Base-by-base conservation (phyloP, 306 rosid species). In the Castanea sativa region DNA sequence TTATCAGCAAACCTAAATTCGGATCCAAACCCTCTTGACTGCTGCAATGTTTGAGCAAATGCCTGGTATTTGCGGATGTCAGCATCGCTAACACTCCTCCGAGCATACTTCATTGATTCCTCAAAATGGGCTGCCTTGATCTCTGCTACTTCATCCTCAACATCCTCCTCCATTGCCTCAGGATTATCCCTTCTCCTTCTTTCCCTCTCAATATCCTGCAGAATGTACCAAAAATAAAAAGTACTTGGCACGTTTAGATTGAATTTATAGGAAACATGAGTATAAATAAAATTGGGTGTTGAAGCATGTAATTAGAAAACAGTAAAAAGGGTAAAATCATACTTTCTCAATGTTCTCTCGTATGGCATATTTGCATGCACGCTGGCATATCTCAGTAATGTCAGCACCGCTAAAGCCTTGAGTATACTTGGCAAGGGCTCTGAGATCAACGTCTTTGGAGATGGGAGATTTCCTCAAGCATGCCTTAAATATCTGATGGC, bases 61-160 rank as follows among this genome's bases (percentile, higher is more conserved):
- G 98, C 92, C 83, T 95, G 98, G 87, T 95, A 95, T 76, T 95
- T 95, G 83, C 99, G 99, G 75, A 95, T 95, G 83, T 95, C 99
- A 0, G 98, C 98, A 67, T 95, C 98, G 10, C 99, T 95, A 4
- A 95, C 99, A 85, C 98, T 92, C 83, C 99, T 85, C 41, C 99
- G 91, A 3, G 99, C 99, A 56, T 87, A 95, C 78, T 95, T 95
- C 99, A 95, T 95, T 1, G 99, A 95, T 69, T 95, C 99, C 83
- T 95, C 98, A 38, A 95, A 95, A 68, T 95, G 99, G 53, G 97
- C 96, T 60, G 99, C 98, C 84, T 84, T 95, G 81, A 95, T 95
- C 86, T 92, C 98, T 0, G 97, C 89, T 10, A 93, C 91, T 5
- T 95, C 98, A 29, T 94, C 99, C 0, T 92, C 99, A 20, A 89